phyloP scores from a whole-genome alignment of 2,329 filamentous ascomycete genomes.

The Xylariaceae sp. region DNA sequence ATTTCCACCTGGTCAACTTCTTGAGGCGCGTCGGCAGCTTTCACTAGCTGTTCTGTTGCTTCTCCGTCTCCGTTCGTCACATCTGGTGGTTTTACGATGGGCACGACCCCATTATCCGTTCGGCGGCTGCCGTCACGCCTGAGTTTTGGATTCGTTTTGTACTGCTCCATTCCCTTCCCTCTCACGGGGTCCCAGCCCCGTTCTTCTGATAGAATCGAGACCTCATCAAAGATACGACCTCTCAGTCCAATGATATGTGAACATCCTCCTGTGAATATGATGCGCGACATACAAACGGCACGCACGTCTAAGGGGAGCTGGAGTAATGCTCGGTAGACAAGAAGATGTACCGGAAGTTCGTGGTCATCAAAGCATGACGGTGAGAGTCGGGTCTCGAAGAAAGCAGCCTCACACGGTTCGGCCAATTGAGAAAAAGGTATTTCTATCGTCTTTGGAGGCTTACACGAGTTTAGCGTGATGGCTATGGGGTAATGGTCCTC shows the following conservation, averaged over 20 bases:
- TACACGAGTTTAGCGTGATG: conserved; percentile 55
- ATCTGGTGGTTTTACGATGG: conserved; percentile 28
- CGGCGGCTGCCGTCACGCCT: conserved; percentile 42
- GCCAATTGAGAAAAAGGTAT: conserved; percentile 75
- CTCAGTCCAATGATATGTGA: conserved; percentile 82
- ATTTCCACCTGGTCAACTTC: conserved; percentile 65
- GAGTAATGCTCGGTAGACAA: conserved; percentile 79
- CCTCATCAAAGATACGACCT: conserved; percentile 76
- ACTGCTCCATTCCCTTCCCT: conserved; percentile 69
- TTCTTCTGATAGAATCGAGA: conserved; percentile 69
- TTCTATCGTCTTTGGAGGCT: conserved; percentile 61
- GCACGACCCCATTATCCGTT: conserved; percentile 32
- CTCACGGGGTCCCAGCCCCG: conserved; percentile 80
- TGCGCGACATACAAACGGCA: conserved; percentile 84
- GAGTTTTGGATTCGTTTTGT: conserved; percentile 54
- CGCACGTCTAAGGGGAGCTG: conserved; percentile 82
- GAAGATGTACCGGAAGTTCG: conserved; percentile 76
- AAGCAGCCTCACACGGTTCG: conserved; percentile 74
- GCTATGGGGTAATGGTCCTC: conserved; percentile 48
- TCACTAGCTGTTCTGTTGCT: conserved; percentile 44
- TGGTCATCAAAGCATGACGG: conserved; percentile 78
- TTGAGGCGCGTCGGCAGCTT: conserved; percentile 53
- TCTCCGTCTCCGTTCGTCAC: conserved; percentile 35
- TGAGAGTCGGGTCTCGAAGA: conserved; percentile 67
- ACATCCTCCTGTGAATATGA: conserved; percentile 84